Evolutionary conservation across 768 basidiomycete genomes (phyloP).

Genomic region (Termitomyces sp.): DNA sequence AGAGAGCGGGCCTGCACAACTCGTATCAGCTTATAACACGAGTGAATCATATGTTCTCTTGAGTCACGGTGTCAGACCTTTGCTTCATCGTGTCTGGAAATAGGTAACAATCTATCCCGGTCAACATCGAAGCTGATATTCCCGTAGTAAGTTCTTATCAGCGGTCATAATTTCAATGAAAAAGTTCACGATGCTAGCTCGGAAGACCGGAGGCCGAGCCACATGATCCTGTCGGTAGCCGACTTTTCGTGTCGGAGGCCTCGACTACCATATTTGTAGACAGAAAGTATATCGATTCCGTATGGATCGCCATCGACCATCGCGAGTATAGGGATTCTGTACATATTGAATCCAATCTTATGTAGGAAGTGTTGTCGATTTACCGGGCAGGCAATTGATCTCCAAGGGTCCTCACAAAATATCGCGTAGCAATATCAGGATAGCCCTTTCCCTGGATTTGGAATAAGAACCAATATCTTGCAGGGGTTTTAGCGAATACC

Average conservation of each 20-base stretch:
- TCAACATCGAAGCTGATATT: slow-evolving; percentile 50
- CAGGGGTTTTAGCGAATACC: slow-evolving; percentile 28
- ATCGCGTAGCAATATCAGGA: slow-evolving; percentile 88
- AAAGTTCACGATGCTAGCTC: slow-evolving; percentile 57
- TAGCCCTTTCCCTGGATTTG: slow-evolving; percentile 85
- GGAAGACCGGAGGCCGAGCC: slow-evolving; percentile 72
- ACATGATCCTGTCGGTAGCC: slow-evolving; percentile 62
- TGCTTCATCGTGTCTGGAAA: slow-evolving; percentile 65
- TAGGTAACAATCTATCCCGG: slow-evolving; percentile 57
- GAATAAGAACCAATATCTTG: neutral
- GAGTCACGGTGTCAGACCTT: slow-evolving; percentile 42
- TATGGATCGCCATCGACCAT: slow-evolving; percentile 91
- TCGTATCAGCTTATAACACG: neutral
- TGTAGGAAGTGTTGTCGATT: slow-evolving; percentile 8
- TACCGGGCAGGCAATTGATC: slow-evolving; percentile 59
- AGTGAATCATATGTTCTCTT: neutral
- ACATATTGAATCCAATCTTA: neutral
- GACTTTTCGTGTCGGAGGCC: slow-evolving; percentile 64
- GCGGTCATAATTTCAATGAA: neutral
- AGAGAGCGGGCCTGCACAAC: slow-evolving; percentile 52
- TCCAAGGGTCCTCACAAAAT: slow-evolving; percentile 71
- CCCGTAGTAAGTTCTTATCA: neutral
- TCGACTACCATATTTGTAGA: slow-evolving; percentile 78
- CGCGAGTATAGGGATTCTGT: slow-evolving; percentile 69
- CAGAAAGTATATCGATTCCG: slow-evolving; percentile 87